These are phyloP conservation scores for Rubroboletus satanas DNA, from an alignment of 768 basidiomycete genomes.

Conservation along the genomic window DNA sequence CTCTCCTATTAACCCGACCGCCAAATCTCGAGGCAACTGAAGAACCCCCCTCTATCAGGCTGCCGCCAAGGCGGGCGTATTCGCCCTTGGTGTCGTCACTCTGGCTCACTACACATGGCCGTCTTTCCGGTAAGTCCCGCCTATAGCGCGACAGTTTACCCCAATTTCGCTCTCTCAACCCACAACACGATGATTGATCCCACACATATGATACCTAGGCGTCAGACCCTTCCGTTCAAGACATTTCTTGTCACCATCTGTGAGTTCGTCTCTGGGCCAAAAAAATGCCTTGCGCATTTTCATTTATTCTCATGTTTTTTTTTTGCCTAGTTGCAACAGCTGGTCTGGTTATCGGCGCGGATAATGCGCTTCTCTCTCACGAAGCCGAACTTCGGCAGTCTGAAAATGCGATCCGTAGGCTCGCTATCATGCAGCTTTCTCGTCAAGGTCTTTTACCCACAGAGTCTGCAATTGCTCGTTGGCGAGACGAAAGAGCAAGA, in stretches of 20 bases:
- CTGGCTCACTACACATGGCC: conserved; percentile 73
- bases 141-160: too few species aligned
- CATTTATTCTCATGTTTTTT: neutral
- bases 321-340: conserved; percentile 48
- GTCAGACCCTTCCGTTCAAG: conserved; percentile 80
- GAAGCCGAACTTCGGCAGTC: conserved; percentile 61
- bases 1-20: neutral
- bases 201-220: conserved; percentile 29
- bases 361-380: conserved; percentile 67
- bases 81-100: conserved; percentile 58
- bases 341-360: conserved; percentile 73
- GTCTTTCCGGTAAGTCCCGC: conserved; percentile 51
- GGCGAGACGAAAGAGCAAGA: conserved; percentile 52
- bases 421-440: conserved; percentile 73
- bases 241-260: conserved; percentile 71
- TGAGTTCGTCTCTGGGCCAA: conserved; percentile 35
- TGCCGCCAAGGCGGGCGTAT: conserved; percentile 45
- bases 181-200: too few species aligned
- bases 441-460: conserved; percentile 73
- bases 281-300: too few species aligned
- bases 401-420: conserved; percentile 65
- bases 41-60: conserved; percentile 37
- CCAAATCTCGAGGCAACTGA: neutral
- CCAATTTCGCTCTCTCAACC: too few species aligned
- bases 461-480: conserved; percentile 79